Percentiles rank a stretch among this genome's conserved stretches.
These are phyloP conservation scores for Aspergillus caelatus DNA, from an alignment of 2,329 filamentous ascomycete genomes.

Conservation along the genomic window DNA sequence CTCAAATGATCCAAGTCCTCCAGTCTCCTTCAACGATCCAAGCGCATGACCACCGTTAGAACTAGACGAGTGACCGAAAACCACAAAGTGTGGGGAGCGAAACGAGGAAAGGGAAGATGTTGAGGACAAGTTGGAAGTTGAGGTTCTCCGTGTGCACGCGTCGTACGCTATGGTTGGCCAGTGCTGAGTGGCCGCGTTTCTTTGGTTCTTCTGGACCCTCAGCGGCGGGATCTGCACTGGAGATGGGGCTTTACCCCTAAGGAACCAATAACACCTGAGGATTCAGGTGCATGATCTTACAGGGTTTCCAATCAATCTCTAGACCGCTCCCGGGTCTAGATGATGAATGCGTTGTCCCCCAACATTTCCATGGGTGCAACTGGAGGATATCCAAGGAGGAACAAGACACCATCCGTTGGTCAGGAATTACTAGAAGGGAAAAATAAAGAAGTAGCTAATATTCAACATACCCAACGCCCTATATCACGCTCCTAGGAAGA, in stretches of 20 bases:
- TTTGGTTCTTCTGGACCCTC: not conserved
- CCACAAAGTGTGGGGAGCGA: constrained; percentile 14
- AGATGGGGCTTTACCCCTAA: not conserved
- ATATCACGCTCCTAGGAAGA: not conserved
- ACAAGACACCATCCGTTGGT: not conserved
- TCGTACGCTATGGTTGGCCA: constrained; percentile 22
- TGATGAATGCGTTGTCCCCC: not conserved
- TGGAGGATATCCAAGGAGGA: not conserved
- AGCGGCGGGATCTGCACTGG: constrained; percentile 13
- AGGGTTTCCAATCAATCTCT: not conserved
- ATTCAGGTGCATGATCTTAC: not conserved
- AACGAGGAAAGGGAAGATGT: constrained; percentile 10
- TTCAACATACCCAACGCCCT: not conserved
- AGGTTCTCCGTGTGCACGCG: constrained; percentile 24
- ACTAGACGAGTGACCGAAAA: constrained; percentile 6
- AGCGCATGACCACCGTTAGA: constrained; percentile 21
- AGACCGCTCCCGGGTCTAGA: not conserved
- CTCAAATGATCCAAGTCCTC: constrained; percentile 14
- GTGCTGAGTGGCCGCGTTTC: constrained; percentile 12
- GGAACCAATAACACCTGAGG: not conserved
- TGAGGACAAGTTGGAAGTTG: constrained; percentile 24
- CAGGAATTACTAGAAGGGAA: not conserved
- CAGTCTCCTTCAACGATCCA: constrained; percentile 22
- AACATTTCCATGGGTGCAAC: not conserved
- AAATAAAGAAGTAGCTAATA: not conserved